Base-by-base conservation (phyloP, 805 yeast species). In the Ascoidea rubescens region DNA sequence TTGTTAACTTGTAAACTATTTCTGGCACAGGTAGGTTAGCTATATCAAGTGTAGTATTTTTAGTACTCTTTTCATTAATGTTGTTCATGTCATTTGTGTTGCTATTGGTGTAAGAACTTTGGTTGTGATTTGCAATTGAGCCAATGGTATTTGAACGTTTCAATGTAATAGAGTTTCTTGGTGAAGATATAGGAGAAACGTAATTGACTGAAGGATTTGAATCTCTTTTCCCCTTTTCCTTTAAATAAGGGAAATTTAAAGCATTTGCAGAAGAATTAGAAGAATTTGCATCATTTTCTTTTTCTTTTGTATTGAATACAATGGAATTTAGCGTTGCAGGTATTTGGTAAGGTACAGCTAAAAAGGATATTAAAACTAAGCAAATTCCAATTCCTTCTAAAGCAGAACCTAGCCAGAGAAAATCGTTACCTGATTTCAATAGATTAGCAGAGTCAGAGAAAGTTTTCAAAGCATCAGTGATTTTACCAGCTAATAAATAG, bases 361-460 rank as follows among this genome's bases (percentile, higher is more conserved):
- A 63, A 58, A 71, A 80, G 10, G 82, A 72, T 49, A 87, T 68
- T 51, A 89, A 64, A 5, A 84, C 64, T 46, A 84, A 64, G 54
- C 86, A 77, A 0, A 87, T 79, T 0, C 84, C 84, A 8, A 89
- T 68, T 0, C 90, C 87, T 58, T 89, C 96, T n/a, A 91, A 63
- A 0, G 96, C 80, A 32, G 91, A 82, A 0, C 84, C 98, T 12
- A 87, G 71, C 98, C 98, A 93, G 6, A 93, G 68, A 59, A 77
- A 76, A 63, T 93, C 99, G 50, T 79, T 79, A 1, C 82, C 71
- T 10, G 77, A 71, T 54, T 78, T 79, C 51, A 88, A 66, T 30
- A 75, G 67, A 2, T 69, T 60, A 1, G 84, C 72, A 0, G 96
- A 82, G 46, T 89, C 96, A n/a, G 82, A 76, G 58, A 89, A 82